phyloP scores from a whole-genome alignment of 2,329 filamentous ascomycete genomes.

The Graphilbum ipis-grandicollis region DNA sequence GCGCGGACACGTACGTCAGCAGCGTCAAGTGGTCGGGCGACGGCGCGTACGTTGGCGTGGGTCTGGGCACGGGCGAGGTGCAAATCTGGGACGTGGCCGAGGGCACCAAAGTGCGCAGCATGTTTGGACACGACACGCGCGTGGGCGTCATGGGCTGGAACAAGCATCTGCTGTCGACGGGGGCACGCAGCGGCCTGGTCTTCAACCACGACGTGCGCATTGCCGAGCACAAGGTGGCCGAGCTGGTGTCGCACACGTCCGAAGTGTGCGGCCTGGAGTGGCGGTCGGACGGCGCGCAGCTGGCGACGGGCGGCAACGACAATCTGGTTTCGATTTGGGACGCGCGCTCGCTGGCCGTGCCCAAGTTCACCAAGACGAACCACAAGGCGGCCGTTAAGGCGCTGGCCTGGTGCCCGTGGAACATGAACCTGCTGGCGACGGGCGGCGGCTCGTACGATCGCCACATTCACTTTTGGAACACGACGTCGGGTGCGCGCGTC shows the following conservation, averaged over 20 bases:
- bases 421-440: constrained; percentile 89
- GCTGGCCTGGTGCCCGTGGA: constrained; percentile 97
- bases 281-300: constrained; percentile 89
- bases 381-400: constrained; percentile 98
- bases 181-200: constrained; percentile 83
- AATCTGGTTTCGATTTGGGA: constrained; percentile 99
- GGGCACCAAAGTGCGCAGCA: constrained; percentile 86
- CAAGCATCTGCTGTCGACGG: constrained; percentile 93
- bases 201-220: constrained; percentile 98
- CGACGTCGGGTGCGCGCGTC: constrained; percentile 86
- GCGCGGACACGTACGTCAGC: constrained; percentile 84
- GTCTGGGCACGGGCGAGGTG: constrained; percentile 85
- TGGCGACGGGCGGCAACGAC: constrained; percentile 95
- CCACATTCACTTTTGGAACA: constrained; percentile 99
- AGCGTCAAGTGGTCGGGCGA: constrained; percentile 98
- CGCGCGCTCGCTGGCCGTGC: constrained; percentile 76
- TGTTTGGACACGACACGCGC: constrained; percentile 92
- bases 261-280: constrained; percentile 97
- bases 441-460: constrained; percentile 93
- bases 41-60: constrained; percentile 89
- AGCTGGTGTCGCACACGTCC: constrained; percentile 91
- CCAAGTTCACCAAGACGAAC: constrained; percentile 99
- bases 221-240: constrained; percentile 92
- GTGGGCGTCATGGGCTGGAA: constrained; percentile 99
- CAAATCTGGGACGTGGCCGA: constrained; percentile 99